Evolutionary conservation across 1,284 basidiomycete species (phyloP).

Genomic region (Microbotryomycetes sp.): DNA sequence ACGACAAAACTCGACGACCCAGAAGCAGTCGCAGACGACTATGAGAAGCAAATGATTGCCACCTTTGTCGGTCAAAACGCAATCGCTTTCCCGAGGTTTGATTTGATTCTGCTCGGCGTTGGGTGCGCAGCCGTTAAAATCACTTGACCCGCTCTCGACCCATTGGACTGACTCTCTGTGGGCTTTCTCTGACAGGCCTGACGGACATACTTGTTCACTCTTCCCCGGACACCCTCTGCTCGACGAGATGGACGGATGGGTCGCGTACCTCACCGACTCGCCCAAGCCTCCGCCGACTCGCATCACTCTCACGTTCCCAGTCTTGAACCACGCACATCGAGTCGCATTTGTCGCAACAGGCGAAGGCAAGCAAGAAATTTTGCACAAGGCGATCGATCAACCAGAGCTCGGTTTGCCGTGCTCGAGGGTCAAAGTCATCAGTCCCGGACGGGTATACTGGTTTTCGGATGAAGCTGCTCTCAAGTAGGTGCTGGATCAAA

Average conservation of each 20-base stretch:
- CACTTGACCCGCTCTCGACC: too few relatives aligned
- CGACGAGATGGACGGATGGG: conserved; percentile 80
- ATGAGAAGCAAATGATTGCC: conserved; percentile 83
- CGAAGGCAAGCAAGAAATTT: conserved; percentile 70
- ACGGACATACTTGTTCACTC: conserved; percentile 92
- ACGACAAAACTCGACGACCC: conserved; percentile 52
- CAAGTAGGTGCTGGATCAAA: conserved; percentile 7
- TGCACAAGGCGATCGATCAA: conserved; percentile 66
- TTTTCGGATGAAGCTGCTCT: conserved; percentile 76
- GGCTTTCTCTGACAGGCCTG: conserved; percentile 39
- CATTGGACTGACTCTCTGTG: not conserved
- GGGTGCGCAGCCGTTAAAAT: conserved; percentile 47
- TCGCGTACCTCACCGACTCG: conserved; percentile 83
- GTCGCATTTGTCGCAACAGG: conserved; percentile 78
- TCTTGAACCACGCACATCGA: conserved; percentile 75
- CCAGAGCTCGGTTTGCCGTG: conserved; percentile 75
- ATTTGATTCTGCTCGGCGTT: conserved; percentile 87
- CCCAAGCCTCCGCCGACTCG: conserved; percentile 88
- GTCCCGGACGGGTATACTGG: conserved; percentile 82
- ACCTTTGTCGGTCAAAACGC: conserved; percentile 85
- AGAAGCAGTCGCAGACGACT: conserved; percentile 51
- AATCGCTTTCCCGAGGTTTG: conserved; percentile 88
- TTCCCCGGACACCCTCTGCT: conserved; percentile 88
- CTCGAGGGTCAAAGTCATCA: conserved; percentile 67
- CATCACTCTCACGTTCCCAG: conserved; percentile 84